These are phyloP conservation scores for Leersia perrieri DNA, from an alignment of 176 grass and related monocot species.

Conservation along the genomic window DNA sequence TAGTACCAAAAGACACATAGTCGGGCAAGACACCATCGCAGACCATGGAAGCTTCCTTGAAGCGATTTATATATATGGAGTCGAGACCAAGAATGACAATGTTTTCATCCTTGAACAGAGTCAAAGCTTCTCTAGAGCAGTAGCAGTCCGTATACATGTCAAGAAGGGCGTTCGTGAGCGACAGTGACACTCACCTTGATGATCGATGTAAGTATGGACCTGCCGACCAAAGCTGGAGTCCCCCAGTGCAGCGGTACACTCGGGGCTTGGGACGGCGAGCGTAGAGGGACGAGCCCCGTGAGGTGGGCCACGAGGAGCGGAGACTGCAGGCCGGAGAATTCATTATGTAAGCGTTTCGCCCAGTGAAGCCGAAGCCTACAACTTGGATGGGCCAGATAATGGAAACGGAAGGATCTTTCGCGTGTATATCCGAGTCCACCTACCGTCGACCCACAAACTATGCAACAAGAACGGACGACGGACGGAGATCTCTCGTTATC, in stretches of 20 bases:
- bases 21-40: conserved; percentile 30
- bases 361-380: no score
- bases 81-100: conserved; percentile 43
- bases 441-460: no score
- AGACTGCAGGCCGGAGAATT: no score
- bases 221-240: conserved; percentile 18
- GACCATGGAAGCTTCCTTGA: conserved; percentile 47
- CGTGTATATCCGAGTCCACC: no score
- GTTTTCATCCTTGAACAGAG: conserved; percentile 61
- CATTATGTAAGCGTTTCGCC: no score
- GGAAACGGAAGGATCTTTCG: no score
- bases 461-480: no score
- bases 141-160: conserved; percentile 53
- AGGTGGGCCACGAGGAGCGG: no score
- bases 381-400: no score
- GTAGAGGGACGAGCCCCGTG: no score
- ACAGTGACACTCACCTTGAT: conserved; percentile 39
- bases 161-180: conserved; percentile 55
- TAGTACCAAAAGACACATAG: conserved; percentile 45
- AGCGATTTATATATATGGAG: conserved; percentile 1
- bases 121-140: conserved; percentile 19
- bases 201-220: conserved; percentile 18
- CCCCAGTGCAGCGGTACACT: conserved; percentile 6
- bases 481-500: no score
- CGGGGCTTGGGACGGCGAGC: no score